These are phyloP conservation scores for Nakazawaea anatomiae DNA, from an alignment of 805 yeast species.

Conservation along the genomic window DNA sequence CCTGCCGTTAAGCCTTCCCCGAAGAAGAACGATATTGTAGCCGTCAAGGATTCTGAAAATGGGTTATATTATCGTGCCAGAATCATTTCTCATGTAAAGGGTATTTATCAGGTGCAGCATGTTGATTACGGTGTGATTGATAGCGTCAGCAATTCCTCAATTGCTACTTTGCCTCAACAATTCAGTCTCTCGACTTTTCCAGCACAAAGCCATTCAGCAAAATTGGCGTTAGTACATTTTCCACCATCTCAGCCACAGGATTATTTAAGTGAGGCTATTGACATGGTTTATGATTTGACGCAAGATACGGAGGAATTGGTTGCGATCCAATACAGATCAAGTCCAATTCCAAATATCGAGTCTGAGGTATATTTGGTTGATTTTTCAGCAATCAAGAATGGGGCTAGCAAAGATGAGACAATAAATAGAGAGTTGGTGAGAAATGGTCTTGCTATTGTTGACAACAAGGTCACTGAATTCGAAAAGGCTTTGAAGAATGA, in stretches of 20 bases:
- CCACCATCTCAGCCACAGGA: conserved; percentile 55
- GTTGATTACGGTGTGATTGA: conserved; percentile 58
- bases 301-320: conserved; percentile 45
- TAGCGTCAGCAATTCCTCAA: conserved; percentile 32
- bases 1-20: conserved; percentile 30
- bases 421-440: conserved; percentile 53
- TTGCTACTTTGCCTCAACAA: conserved; percentile 49
- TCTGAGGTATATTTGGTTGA: conserved; percentile 51
- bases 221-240: conserved; percentile 44
- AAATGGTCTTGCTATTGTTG: conserved; percentile 57
- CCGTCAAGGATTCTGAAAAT: conserved; percentile 46
- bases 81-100: conserved; percentile 40
- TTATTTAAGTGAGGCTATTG: conserved; percentile 48
- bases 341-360: conserved; percentile 35
- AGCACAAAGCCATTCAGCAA: conserved; percentile 51
- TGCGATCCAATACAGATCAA: conserved; percentile 40
- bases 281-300: conserved; percentile 45
- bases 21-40: conserved; percentile 49
- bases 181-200: conserved; percentile 34
- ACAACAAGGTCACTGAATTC: conserved; percentile 24
- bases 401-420: conserved; percentile 49
- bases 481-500: conserved; percentile 31
- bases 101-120: conserved; percentile 45
- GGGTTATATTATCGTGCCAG: conserved; percentile 56
- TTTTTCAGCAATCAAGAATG: conserved; percentile 36